Conservation (phyloP, 2,329 filamentous ascomycete species). For the Emydomyces testavorans region DNA sequence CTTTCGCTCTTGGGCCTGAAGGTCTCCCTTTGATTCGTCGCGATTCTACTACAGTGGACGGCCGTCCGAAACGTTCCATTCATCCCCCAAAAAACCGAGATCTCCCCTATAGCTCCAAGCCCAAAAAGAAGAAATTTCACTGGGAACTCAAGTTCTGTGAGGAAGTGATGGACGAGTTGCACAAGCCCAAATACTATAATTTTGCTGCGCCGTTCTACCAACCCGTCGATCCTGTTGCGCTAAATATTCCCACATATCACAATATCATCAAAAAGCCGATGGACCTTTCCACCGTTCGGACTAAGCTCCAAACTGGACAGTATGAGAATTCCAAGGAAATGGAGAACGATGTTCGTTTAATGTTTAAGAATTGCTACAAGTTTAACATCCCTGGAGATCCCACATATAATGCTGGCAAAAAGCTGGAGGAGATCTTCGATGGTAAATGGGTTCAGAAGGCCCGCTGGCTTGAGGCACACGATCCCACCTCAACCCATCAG, state of each 20-base stretch:
- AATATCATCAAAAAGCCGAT: slow-evolving; percentile 93
- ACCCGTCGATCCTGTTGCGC: slow-evolving; percentile 83
- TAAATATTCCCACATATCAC: slow-evolving; percentile 89
- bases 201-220: slow-evolving; percentile 64
- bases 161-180: slow-evolving; percentile 64
- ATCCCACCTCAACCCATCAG: slow-evolving; percentile 52
- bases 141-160: slow-evolving; percentile 86
- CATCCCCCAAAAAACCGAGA: slow-evolving; percentile 85
- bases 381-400: slow-evolving; percentile 77
- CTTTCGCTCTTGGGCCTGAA: slow-evolving; percentile 66
- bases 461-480: slow-evolving; percentile 66
- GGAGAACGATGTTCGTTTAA: slow-evolving; percentile 67
- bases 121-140: slow-evolving; percentile 81
- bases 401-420: slow-evolving; percentile 59
- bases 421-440: slow-evolving; percentile 65
- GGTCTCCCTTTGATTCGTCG: slow-evolving; percentile 74
- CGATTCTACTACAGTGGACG: slow-evolving; percentile 66
- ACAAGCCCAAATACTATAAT: slow-evolving; percentile 57
- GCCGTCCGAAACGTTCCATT: slow-evolving; percentile 83
- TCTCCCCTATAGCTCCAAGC: slow-evolving; percentile 75
- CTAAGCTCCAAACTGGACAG: slow-evolving; percentile 64
- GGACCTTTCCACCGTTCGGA: slow-evolving; percentile 74
- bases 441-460: slow-evolving; percentile 66
- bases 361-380: slow-evolving; percentile 79
- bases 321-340: slow-evolving; percentile 79